Percentiles rank a stretch among this genome's conserved stretches.
Evolutionary conservation across 1,284 basidiomycete genomes (phyloP).

Genomic region (Pseudozyma hubeiensis): DNA sequence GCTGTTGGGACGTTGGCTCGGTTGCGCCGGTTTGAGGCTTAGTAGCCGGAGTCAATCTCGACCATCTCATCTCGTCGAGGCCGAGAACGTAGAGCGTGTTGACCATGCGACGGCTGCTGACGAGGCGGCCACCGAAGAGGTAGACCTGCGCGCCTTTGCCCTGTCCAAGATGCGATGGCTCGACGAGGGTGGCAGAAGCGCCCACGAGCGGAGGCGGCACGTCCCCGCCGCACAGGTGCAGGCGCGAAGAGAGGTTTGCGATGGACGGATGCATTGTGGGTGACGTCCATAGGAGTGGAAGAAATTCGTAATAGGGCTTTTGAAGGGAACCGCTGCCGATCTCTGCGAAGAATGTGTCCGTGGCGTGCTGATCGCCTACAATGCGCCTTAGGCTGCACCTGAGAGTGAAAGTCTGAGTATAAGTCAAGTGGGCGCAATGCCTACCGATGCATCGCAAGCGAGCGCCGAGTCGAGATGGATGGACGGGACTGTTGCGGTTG

Average conservation of each 20-base stretch:
- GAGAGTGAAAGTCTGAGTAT: neutral
- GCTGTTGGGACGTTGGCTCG: constrained; percentile 22
- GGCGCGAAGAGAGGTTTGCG: constrained; percentile 47
- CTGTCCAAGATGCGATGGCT: constrained; percentile 20
- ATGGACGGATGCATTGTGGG: constrained; percentile 50
- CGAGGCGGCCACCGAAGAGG: constrained; percentile 63
- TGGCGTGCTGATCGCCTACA: too few species aligned
- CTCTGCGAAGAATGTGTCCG: too few species aligned
- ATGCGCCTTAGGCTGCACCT: too few species aligned
- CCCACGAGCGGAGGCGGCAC: constrained; percentile 63
- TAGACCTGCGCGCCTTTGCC: constrained; percentile 39
- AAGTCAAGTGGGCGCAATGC: neutral
- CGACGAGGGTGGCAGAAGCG: constrained; percentile 59
- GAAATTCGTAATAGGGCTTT: too few species aligned
- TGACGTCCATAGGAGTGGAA: neutral
- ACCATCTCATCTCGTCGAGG: constrained; percentile 56
- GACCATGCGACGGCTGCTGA: constrained; percentile 61
- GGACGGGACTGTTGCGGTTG: neutral
- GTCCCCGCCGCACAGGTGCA: constrained; percentile 53
- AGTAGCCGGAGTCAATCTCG: constrained; percentile 22
- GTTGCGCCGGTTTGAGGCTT: constrained; percentile 2
- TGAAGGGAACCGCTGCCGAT: too few species aligned
- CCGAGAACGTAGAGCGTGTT: constrained; percentile 60
- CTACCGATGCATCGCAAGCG: neutral
- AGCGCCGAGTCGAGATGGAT: neutral